Conservation (phyloP, 306 rosid species). For the Sesbania bispinosa region DNA sequence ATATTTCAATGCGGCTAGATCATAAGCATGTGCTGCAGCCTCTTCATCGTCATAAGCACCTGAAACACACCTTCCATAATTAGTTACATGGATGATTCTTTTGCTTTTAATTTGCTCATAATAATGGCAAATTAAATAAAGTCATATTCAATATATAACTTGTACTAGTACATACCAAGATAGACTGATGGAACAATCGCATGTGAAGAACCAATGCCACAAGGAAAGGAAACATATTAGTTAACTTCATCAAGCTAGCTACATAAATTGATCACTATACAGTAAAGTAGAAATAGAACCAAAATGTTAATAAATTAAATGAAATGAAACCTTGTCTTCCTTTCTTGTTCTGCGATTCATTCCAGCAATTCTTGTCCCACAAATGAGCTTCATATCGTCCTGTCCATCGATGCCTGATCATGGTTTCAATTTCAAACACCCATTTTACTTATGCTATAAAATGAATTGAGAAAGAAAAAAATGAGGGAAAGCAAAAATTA, state of each 20-base stretch:
- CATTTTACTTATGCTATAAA: background rate
- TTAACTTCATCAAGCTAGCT: background rate
- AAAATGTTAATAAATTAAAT: background rate
- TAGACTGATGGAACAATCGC: conserved; percentile 45
- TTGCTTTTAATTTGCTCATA: background rate
- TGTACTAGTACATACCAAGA: conserved; percentile 67
- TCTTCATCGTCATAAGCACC: conserved; percentile 96
- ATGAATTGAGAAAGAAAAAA: too few relatives aligned
- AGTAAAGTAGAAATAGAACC: background rate
- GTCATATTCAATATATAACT: background rate
- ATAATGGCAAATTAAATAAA: background rate
- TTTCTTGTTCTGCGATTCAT: conserved; percentile 85
- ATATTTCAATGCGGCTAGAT: conserved; percentile 90
- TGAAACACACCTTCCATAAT: conserved; percentile 1
- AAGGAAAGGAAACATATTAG: background rate
- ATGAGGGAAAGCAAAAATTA: too few relatives aligned
- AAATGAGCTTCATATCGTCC: conserved; percentile 91
- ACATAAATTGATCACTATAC: background rate
- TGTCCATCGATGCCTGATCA: conserved; percentile 63
- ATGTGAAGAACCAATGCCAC: conserved; percentile 14
- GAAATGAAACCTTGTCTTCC: conserved; percentile 75
- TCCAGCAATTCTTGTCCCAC: conserved; percentile 98
- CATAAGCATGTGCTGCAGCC: conserved; percentile 95
- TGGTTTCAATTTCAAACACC: background rate
- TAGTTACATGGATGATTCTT: background rate